Evolutionary conservation across 768 basidiomycete genomes (phyloP), one percentile per base, ranked within the genome.

Genomic region (Coprinellus micaceus): DNA sequence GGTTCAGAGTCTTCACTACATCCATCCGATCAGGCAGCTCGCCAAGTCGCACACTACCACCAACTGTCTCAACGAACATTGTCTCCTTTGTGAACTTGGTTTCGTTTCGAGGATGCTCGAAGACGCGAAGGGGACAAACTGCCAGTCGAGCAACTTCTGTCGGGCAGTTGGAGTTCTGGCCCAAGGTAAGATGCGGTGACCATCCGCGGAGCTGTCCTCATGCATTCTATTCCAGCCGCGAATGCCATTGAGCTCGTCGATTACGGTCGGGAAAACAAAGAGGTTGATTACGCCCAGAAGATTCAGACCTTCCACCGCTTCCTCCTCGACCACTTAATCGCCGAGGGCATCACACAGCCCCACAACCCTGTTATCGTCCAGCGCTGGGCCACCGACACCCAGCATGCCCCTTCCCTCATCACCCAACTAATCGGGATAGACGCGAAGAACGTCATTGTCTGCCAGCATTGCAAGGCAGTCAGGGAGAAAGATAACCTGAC

Each of bases 221-320:
- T 11, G 29, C 28, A 3, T 54, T 21, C 28, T n/a, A 11, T 15
- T 37, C 17, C 54, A 90, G 88, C 77, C 24, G 77, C 82, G 40
- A 89, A 90, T 61, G 86, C 91, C 12, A 84, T 97, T 36, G 94
- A 94, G 52, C 78, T 99, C 40, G 83, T 96, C 57, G 97, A 98
- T 65, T 91, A 89, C 56, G 90, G 90, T 12, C 80, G 87, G 45
- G 90, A 94, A 61, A 75, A 78, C 10, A 75, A 76, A n/a, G 83
- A 83, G 60, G 79, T 86, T 39, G 85, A 91, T 61, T 93, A 98
- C 62, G 86, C 85, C 0, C 84, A 89, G 50, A 88, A 92, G 74
- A 98, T 98, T 40, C 97, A 98, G 70, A 83, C 84, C 15, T 98
- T 98, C 77, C 94, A 98, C 68, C 86, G 96, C 21, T 98, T 97